These are phyloP conservation scores for Hyphopichia pseudoburtonii DNA, from an alignment of 1,139 yeast genomes.

Conservation along the genomic window DNA sequence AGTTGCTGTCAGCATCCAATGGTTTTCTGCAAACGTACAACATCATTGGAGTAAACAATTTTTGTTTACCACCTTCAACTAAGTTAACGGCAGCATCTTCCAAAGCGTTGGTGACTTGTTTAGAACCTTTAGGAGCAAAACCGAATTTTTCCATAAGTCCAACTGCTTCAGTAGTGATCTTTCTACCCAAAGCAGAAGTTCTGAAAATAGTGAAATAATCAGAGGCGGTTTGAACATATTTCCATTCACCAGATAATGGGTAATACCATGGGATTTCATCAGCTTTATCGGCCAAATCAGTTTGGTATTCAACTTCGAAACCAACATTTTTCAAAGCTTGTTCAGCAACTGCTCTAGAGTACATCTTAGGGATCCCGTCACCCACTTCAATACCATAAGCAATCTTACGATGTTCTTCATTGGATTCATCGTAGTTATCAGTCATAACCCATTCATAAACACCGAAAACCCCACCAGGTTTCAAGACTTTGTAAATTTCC, in stretches of 20 bases:
- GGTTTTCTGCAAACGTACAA: constrained; percentile 87
- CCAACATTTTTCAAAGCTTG: constrained; percentile 87
- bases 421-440: constrained; percentile 82
- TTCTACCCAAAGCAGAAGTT: constrained; percentile 85
- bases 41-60: constrained; percentile 96
- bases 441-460: constrained; percentile 99
- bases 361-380: constrained; percentile 99
- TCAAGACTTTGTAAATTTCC: constrained; percentile 91
- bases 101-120: constrained; percentile 85
- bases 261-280: constrained; percentile 97
- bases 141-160: constrained; percentile 81
- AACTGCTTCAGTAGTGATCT: constrained; percentile 76
- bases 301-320: constrained; percentile 70
- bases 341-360: constrained; percentile 77
- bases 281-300: constrained; percentile 78
- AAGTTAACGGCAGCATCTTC: constrained; percentile 97
- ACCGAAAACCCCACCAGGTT: constrained; percentile 97
- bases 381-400: constrained; percentile 98
- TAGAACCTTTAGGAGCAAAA: constrained; percentile 91
- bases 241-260: constrained; percentile 94
- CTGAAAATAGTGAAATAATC: constrained; percentile 87
- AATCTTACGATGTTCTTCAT: constrained; percentile 88
- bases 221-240: constrained; percentile 72
- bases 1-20: constrained; percentile 12
- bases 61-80: constrained; percentile 88